These are phyloP conservation scores for Lecanicillium sp. DNA, from an alignment of 2,329 filamentous ascomycete genomes.

Conservation along the genomic window DNA sequence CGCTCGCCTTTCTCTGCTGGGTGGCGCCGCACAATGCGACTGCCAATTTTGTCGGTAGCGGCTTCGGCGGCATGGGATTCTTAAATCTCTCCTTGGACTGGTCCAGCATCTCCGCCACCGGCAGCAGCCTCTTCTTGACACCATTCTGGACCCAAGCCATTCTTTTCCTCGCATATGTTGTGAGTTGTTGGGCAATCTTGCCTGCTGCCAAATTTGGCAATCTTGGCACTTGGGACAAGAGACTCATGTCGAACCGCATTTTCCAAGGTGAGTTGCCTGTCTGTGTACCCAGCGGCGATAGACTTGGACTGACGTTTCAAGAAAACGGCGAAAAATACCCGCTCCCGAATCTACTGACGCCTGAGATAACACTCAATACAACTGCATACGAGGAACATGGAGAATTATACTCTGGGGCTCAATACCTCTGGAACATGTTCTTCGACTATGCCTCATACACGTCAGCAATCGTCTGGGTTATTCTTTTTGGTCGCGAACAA, in stretches of 20 bases:
- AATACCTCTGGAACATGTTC: conserved; percentile 53
- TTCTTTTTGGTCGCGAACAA: conserved; percentile 46
- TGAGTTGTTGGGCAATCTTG: conserved; percentile 53
- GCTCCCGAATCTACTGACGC: conserved; percentile 27
- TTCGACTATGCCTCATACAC: conserved; percentile 56
- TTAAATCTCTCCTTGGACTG: conserved; percentile 55
- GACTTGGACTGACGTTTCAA: conserved; percentile 18
- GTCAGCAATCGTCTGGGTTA: conserved; percentile 53
- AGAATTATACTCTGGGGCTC: conserved; percentile 51
- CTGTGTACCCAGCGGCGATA: background rate
- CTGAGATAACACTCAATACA: conserved; percentile 38
- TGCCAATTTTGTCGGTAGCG: conserved; percentile 55
- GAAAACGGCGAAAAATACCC: conserved; percentile 31
- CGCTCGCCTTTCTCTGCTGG: conserved; percentile 58
- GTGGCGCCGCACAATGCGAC: conserved; percentile 51
- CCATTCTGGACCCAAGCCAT: conserved; percentile 56
- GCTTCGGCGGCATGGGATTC: conserved; percentile 57
- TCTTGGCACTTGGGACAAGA: conserved; percentile 44
- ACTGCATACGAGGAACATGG: conserved; percentile 43
- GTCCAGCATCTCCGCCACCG: conserved; percentile 49
- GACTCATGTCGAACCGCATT: conserved; percentile 53
- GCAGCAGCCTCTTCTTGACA: conserved; percentile 46
- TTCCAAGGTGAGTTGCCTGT: conserved; percentile 29
- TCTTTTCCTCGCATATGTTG: conserved; percentile 47
- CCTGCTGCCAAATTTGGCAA: conserved; percentile 54